Base-by-base conservation (phyloP, 345 rosid genomes). In the Litchi chinensis region DNA sequence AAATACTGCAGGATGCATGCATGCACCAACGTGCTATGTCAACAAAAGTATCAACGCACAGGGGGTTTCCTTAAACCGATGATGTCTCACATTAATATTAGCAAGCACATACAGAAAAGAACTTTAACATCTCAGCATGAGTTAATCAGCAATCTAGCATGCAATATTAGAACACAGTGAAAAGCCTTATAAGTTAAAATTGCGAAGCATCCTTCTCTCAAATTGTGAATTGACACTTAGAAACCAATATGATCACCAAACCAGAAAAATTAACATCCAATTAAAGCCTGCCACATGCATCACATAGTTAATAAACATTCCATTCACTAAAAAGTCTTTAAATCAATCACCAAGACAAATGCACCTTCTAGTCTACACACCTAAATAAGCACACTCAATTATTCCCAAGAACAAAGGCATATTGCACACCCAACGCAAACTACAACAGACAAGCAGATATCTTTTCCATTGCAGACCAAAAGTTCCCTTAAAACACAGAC, bases 201-300 rank as follows among this genome's bases (percentile, higher is more conserved):
- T 52, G 62, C 74, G 16, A 71, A 32, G 37, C 13, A 28, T 28
- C 74, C 70, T 7, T 66, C 70, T 66, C 56, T 44, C 32, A n/a
- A 59, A 12, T n/a, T 59, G 22, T 28, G 41, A 12, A 73, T 19
- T 9, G 43, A 10, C 18, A 32, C 5, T 15, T 37, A 19, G 24
- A 18, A 10, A 15, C 57, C 57, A 16, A 52, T 52, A 16, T 16
- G 16, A 12, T 50, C 15, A 3, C 37, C 37, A 32, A 50, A 13
- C 56, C 15, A 12, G n/a, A 54, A 4, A 52, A 32, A 54, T n/a
- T 73, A 12, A 41, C 37, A 11, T 59, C 37, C 32, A 60, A 56
- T 37, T 52, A 18, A 22, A 21, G 65, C 10, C 52, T 2, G 0
- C n/a, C 37, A 60, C 76, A 39, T n/a, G 60, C 50, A 57, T 21